phyloP scores from a whole-genome alignment of 1,284 basidiomycete species.

The Papiliotrema nemorosa region DNA sequence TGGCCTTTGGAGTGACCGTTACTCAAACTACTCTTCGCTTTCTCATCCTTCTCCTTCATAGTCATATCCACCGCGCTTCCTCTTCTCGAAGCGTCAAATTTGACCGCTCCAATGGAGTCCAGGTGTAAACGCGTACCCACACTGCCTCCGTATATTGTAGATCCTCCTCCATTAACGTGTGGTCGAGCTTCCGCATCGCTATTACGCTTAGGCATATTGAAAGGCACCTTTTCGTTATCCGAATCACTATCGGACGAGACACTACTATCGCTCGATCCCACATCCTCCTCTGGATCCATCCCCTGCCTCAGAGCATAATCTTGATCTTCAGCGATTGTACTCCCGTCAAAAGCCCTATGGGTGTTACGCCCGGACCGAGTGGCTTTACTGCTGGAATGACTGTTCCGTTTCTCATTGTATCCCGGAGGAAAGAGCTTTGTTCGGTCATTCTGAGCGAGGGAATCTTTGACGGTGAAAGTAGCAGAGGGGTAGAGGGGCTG shows the following conservation, averaged over 20 bases:
- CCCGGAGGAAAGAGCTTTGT: conserved; percentile 2
- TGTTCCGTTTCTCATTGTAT: background rate
- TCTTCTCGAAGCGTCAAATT: background rate
- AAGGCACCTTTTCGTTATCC: background rate
- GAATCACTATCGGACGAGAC: background rate
- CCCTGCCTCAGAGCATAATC: background rate
- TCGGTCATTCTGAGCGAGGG: conserved; percentile 8
- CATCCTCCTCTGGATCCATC: background rate
- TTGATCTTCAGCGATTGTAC: background rate
- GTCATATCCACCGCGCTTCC: background rate
- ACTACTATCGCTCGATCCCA: background rate
- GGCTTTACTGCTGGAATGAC: background rate
- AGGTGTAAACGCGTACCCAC: background rate
- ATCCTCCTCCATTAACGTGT: too few relatives aligned
- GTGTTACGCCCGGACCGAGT: too few relatives aligned
- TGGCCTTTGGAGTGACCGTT: too few relatives aligned
- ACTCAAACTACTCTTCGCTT: conserved; percentile 1
- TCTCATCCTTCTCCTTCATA: background rate
- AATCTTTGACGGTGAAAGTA: conserved; percentile 42
- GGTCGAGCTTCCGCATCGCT: too few relatives aligned
- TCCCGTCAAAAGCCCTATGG: too few relatives aligned
- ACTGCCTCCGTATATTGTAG: background rate
- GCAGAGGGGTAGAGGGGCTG: conserved; percentile 41
- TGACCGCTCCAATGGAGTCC: background rate
- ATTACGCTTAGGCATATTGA: background rate